phyloP scores from a whole-genome alignment of 192 early-diverging fungal genomes.

The Lobulomyces angularis region DNA sequence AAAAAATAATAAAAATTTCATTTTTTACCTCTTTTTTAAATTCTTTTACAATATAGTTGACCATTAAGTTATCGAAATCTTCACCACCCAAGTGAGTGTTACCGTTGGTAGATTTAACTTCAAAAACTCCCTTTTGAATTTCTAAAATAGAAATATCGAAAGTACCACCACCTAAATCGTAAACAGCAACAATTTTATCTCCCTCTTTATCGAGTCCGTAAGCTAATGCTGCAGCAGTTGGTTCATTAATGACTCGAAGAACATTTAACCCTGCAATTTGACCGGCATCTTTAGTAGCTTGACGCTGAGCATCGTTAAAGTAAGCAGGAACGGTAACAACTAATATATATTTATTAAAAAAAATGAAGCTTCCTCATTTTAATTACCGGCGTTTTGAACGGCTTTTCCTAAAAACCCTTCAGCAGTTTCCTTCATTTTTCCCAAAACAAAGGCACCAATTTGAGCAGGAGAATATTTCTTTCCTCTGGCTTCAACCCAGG shows the following conservation, averaged over 20 bases:
- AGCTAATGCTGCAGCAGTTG: constrained; percentile 86
- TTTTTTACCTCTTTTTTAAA: constrained; percentile 74
- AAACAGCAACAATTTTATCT: constrained; percentile 87
- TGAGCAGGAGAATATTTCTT: constrained; percentile 94
- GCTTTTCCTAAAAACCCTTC: constrained; percentile 60
- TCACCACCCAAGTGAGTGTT: constrained; percentile 70
- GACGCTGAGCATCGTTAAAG: constrained; percentile 94
- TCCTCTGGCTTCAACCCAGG: constrained; percentile 91
- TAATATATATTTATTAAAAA: constrained; percentile 3
- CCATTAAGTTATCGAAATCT: constrained; percentile 56
- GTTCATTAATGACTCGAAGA: constrained; percentile 89
- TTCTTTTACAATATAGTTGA: constrained; percentile 64
- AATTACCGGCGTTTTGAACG: constrained; percentile 65
- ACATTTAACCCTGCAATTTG: constrained; percentile 81
- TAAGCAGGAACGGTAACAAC: constrained; percentile 97
- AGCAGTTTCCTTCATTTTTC: constrained; percentile 99
- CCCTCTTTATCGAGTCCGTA: constrained; percentile 74
- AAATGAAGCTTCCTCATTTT: neutral
- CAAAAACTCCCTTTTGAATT: constrained; percentile 95
- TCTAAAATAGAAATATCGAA: constrained; percentile 99
- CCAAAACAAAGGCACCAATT: constrained; percentile 92
- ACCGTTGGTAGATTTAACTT: constrained; percentile 97
- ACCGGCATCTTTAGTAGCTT: constrained; percentile 93
- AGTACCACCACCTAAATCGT: constrained; percentile 97
- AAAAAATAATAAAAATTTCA: neutral